Conservation (phyloP, 306 rosid genomes). For the Prunus salicina region DNA sequence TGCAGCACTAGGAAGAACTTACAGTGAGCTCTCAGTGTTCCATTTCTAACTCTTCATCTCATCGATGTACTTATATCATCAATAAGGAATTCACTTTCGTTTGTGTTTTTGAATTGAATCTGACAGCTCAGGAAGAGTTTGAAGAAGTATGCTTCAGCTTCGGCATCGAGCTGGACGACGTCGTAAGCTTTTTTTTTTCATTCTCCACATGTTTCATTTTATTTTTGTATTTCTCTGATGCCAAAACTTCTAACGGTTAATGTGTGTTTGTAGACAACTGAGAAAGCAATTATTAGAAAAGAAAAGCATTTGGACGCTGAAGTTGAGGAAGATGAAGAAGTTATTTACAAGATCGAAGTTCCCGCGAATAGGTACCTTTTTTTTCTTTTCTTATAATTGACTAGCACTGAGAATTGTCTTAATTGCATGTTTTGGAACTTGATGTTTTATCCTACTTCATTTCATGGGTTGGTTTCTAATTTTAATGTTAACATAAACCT, state of each 20-base stretch:
- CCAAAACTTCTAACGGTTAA: neutral
- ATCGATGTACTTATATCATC: neutral
- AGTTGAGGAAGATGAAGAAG: constrained; percentile 52
- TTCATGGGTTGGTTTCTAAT: neutral
- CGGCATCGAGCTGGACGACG: constrained; percentile 93
- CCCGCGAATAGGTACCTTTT: constrained; percentile 72
- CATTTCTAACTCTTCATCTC: neutral
- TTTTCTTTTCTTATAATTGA: neutral
- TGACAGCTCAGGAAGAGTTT: constrained; percentile 77
- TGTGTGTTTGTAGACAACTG: constrained; percentile 55
- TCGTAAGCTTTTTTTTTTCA: constrained; percentile 43
- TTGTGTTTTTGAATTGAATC: constrained; percentile 15
- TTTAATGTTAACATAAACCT: neutral
- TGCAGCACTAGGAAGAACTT: constrained; percentile 63
- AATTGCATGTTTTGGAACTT: neutral
- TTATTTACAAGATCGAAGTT: constrained; percentile 70
- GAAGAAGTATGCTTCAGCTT: constrained; percentile 86
- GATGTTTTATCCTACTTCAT: neutral
- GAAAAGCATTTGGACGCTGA: constrained; percentile 79
- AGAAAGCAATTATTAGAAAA: constrained; percentile 78
- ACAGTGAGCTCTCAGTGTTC: constrained; percentile 54
- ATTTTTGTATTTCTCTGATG: neutral
- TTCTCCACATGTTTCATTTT: neutral
- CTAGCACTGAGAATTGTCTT: neutral
- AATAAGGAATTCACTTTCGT: neutral